Percentiles rank a stretch among this genome's conserved stretches.
Conservation (phyloP, 768 basidiomycete genomes). For the Mycena chlorophos region DNA sequence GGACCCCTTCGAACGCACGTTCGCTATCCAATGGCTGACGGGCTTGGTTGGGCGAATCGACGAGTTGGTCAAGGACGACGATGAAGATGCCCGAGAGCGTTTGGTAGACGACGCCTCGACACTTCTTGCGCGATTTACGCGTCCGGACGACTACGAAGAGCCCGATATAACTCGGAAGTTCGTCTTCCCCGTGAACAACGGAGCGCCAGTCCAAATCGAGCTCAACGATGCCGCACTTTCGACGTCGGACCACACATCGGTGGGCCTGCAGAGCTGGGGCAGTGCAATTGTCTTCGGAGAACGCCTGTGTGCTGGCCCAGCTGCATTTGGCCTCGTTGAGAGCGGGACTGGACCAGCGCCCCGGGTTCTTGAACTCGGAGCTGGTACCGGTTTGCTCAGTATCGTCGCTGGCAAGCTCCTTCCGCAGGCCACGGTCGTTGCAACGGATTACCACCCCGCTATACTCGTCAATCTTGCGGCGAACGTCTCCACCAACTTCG, state of each 20-base stretch:
- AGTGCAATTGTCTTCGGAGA: constrained; percentile 72
- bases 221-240: constrained; percentile 71
- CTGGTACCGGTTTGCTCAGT: constrained; percentile 83
- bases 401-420: constrained; percentile 59
- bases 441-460: constrained; percentile 79
- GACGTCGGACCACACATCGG: constrained; percentile 69
- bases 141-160: constrained; percentile 41
- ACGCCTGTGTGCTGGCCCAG: constrained; percentile 53
- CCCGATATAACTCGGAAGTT: constrained; percentile 51
- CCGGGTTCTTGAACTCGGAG: constrained; percentile 76
- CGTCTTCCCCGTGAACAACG: constrained; percentile 37
- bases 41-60: constrained; percentile 65
- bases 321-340: constrained; percentile 36
- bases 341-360: constrained; percentile 29
- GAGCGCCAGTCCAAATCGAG: constrained; percentile 44
- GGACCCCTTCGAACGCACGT: constrained; percentile 67
- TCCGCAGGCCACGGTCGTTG: constrained; percentile 43
- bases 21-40: constrained; percentile 74
- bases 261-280: constrained; percentile 85
- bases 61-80: constrained; percentile 28
- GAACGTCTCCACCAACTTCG: constrained; percentile 60
- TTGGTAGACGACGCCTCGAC: constrained; percentile 59
- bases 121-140: constrained; percentile 56
- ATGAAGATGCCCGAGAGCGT: constrained; percentile 40
- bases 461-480: constrained; percentile 65